Evolutionary conservation across 2,329 filamentous ascomycete genomes (phyloP), one percentile per base, ranked within the genome.

Genomic region (Tympanopsis confertula): DNA sequence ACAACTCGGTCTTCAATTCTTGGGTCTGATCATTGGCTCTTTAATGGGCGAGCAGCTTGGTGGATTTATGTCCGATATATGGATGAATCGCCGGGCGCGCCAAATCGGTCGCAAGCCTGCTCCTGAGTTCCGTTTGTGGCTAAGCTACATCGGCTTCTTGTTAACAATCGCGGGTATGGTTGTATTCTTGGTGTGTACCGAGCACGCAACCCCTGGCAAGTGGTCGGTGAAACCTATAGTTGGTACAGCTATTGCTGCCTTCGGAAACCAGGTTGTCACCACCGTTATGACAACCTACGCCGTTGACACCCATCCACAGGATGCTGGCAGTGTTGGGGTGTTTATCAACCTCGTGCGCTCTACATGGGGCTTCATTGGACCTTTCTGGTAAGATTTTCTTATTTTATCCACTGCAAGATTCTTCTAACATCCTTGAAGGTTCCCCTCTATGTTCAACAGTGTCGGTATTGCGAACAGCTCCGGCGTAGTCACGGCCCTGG

Each of bases 211-310:
- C 0, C 47, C 54, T 0, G 51, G 56, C 0, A 49, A 62, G 3
- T 78, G 69, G 66, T 70, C 76, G 39, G 61, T 76, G 4, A 73
- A 69, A 0, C 74, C 74, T 0, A 56, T 74, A 12, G 47, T 77
- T 13, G 72, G 73, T 4, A 62, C 61, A 4, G 71, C 61, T 2
- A 65, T 71, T 42, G 61, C 59, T 0, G 66, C 63, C 1, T 66
- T 62, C 4, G 74, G 74, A 0, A 76, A 75, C 41, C 74, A 78
- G 50, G 66, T 79, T 30, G 62, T 77, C 13, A 78, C 74, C 0
- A 78, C 74, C 0, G 67, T 77, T 2, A 48, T 75, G 32, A 68
- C 74, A 18, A 77, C 74, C 0, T 78, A 76, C 48, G 66, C 71
- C 0, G 66, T 79, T 1, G 74, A 78, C 44, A 72, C 69, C 46